These are phyloP conservation scores for Kingdonia uniflora DNA, from an alignment of 164 flowering plant species.

Conservation along the genomic window DNA sequence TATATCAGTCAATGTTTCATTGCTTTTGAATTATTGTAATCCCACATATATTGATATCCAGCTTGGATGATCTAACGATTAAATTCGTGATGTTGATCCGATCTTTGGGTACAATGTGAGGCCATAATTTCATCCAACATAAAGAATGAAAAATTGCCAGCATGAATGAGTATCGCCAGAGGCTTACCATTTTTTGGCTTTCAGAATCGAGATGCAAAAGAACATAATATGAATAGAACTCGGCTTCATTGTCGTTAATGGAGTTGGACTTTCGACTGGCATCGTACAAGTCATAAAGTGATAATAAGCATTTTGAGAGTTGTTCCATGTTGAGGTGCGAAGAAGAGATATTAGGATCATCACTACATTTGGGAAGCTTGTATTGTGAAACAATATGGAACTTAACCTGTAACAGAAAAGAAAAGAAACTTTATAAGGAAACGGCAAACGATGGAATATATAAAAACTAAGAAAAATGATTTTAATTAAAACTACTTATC, in stretches of 20 bases:
- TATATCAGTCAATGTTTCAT: too few relatives aligned
- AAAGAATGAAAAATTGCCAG: neutral
- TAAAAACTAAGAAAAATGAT: too few relatives aligned
- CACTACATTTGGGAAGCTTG: constrained; percentile 36
- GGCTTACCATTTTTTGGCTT: constrained; percentile 38
- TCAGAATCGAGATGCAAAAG: constrained; percentile 67
- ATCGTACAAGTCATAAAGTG: constrained; percentile 60
- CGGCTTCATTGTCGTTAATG: constrained; percentile 47
- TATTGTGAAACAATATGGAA: constrained; percentile 73
- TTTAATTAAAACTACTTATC: too few relatives aligned
- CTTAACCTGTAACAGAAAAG: constrained; percentile 45
- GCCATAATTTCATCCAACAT: too few relatives aligned
- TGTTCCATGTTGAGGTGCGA: constrained; percentile 81
- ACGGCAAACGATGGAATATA: too few relatives aligned
- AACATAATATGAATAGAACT: constrained; percentile 64
- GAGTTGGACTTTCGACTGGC: constrained; percentile 28
- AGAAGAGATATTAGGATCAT: constrained; percentile 33
- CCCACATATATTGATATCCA: too few relatives aligned
- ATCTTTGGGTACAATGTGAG: too few relatives aligned
- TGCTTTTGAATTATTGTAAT: too few relatives aligned
- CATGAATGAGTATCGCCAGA: constrained; percentile 6
- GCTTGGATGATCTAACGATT: too few relatives aligned
- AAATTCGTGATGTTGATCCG: too few relatives aligned
- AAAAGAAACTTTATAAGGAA: neutral
- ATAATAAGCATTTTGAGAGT: constrained; percentile 52